Base-by-base conservation (phyloP, 2,329 filamentous ascomycete genomes). In the Ceratocystiopsis minuta region DNA sequence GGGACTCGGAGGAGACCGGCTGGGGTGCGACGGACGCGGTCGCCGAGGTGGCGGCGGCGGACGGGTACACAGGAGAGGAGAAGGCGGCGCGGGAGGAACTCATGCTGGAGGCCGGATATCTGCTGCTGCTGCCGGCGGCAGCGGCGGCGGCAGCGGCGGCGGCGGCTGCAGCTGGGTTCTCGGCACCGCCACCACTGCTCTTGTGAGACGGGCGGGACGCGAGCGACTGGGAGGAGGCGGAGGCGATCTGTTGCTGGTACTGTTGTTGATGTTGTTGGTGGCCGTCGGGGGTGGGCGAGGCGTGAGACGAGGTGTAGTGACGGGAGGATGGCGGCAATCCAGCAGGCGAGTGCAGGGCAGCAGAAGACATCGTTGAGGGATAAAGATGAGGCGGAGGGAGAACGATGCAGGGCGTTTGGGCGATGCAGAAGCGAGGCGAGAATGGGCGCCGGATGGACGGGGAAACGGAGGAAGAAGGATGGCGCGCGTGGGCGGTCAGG, bases 311-410 rank as follows among this genome's bases (percentile, higher is more conserved):
- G 50, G 66, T 60, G 57, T 74, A 72, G 48, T 68, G 67, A 48
- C 64, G 64, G 52, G 58, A 64, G 40, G 65, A 60, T 32, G 67
- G 55, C 49, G 72, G 70, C 52, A 70, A 64, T 55, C 66, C 61
- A 49, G 47, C 37, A 18, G 45, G 40, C 32, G 70, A 62, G 59
- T 79, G 75, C 56, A 80, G 61, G 52, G 70, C 70, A 64, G 75
- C 70, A 58, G 70, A 75, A 60, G 69, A 73, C 72, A 72, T 75
- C 59, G 64, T 68, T 34, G 37, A n/a, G n/a, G n/a, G n/a, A n/a
- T n/a, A n/a, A n/a, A n/a, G n/a, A n/a, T n/a, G n/a, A n/a, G n/a
- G n/a, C n/a, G n/a, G n/a, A n/a, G n/a, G n/a, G n/a, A n/a, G n/a
- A n/a, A n/a, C n/a, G n/a, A n/a, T 20, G 20, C 20, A 4, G 20